phyloP scores from a whole-genome alignment of 331 rosid species.

The Rhamnella rubrinervis region DNA sequence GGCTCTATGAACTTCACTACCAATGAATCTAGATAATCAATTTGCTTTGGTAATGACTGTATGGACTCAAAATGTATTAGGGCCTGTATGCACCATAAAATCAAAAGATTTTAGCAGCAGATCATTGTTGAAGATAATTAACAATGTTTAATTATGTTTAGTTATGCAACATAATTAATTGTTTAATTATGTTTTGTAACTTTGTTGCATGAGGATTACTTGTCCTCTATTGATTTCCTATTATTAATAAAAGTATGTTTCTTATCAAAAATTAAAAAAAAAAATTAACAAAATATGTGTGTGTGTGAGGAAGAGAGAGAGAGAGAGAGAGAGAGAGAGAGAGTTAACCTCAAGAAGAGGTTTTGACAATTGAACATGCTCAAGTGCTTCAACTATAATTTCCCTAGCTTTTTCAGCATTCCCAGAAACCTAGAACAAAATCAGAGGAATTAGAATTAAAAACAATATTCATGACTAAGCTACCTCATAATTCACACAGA shows the following conservation, averaged over 20 bases:
- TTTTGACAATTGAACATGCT: constrained; percentile 64
- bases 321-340: constrained; percentile 10
- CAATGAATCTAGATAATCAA: constrained; percentile 71
- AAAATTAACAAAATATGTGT: neutral
- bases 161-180: no score
- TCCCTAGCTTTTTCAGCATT: constrained; percentile 81
- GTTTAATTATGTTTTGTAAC: no score
- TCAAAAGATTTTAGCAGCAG: constrained; percentile 12
- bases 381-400: constrained; percentile 72
- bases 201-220: no score
- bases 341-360: constrained; percentile 77
- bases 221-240: no score
- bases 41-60: constrained; percentile 66
- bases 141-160: neutral
- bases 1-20: constrained; percentile 76
- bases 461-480: neutral
- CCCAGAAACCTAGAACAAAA: constrained; percentile 61
- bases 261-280: no score
- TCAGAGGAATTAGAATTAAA: neutral
- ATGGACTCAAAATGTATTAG: constrained; percentile 87
- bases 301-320: neutral
- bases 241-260: no score
- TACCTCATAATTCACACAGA: no score
- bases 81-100: constrained; percentile 52
- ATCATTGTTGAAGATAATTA: neutral